Conservation (phyloP, 345 rosid genomes). For the Corchorus olitorius region DNA sequence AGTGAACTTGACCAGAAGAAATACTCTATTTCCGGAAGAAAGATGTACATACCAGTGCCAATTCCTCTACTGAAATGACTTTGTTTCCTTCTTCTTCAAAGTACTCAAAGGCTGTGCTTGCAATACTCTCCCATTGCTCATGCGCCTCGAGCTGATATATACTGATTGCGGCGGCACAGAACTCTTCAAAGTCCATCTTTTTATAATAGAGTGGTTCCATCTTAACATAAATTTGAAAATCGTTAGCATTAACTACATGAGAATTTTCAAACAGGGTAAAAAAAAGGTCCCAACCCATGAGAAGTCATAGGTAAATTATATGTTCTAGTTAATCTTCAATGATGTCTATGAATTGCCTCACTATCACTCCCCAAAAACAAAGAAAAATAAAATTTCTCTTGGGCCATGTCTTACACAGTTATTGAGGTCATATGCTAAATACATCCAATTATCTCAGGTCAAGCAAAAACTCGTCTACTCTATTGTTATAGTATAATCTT, state of each 20-base stretch:
- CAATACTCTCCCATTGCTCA: constrained; percentile 84
- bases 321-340: not conserved
- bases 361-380: not conserved
- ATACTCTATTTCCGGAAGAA: not conserved
- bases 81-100: constrained; percentile 90
- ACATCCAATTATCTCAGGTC: not conserved
- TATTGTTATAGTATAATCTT: not conserved
- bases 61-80: constrained; percentile 69
- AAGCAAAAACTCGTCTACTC: not conserved
- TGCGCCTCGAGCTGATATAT: constrained; percentile 84
- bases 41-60: constrained; percentile 57
- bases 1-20: not conserved
- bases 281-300: not conserved
- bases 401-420: not conserved
- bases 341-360: not conserved
- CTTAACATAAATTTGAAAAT: constrained; percentile 34
- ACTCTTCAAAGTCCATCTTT: constrained; percentile 80
- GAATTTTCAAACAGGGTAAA: not conserved
- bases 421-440: not conserved
- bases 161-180: constrained; percentile 90
- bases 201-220: constrained; percentile 73
- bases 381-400: not conserved
- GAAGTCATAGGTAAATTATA: not conserved
- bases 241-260: constrained; percentile 5
- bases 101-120: constrained; percentile 68